phyloP scores from a whole-genome alignment of 2,329 filamentous ascomycete genomes.

The Ophiocordyceps camponoti-saundersi region DNA sequence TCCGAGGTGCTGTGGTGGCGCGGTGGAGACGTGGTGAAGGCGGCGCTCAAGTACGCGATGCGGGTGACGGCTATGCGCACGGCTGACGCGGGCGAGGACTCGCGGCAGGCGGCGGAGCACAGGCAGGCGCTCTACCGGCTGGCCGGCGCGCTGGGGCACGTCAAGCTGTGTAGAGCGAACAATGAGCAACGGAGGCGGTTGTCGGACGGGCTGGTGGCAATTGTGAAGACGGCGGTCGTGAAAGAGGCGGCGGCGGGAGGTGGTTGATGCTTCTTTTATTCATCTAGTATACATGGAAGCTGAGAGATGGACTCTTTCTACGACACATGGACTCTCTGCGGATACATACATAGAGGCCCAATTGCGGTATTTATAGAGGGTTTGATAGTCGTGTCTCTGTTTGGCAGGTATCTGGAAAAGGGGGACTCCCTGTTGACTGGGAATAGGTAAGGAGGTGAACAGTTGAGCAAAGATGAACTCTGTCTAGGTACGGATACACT shows the following conservation, averaged over 20 bases:
- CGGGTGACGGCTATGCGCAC: slow-evolving; percentile 14
- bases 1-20: slow-evolving; percentile 17
- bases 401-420: too few relatives aligned
- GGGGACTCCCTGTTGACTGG: too few relatives aligned
- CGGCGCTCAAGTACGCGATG: slow-evolving; percentile 20
- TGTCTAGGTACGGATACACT: too few relatives aligned
- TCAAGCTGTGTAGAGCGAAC: slow-evolving; percentile 7
- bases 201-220: slow-evolving; percentile 7
- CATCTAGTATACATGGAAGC: background rate
- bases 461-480: too few relatives aligned
- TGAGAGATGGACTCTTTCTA: background rate
- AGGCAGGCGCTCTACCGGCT: slow-evolving; percentile 8
- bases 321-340: too few relatives aligned
- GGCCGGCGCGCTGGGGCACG: slow-evolving; percentile 10
- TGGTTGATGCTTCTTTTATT: background rate
- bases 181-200: slow-evolving; percentile 5
- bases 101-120: slow-evolving; percentile 5
- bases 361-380: too few relatives aligned
- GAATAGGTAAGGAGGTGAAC: too few relatives aligned
- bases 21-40: slow-evolving; percentile 18
- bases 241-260: background rate
- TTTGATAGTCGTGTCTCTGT: too few relatives aligned
- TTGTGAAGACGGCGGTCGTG: background rate
- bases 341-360: too few relatives aligned
- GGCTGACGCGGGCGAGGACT: slow-evolving; percentile 2